A percentile compares a stretch with the other conserved stretches of the same genome.
These are phyloP conservation scores for Tulasnella sp. DNA, from an alignment of 768 basidiomycete species.

Conservation along the genomic window DNA sequence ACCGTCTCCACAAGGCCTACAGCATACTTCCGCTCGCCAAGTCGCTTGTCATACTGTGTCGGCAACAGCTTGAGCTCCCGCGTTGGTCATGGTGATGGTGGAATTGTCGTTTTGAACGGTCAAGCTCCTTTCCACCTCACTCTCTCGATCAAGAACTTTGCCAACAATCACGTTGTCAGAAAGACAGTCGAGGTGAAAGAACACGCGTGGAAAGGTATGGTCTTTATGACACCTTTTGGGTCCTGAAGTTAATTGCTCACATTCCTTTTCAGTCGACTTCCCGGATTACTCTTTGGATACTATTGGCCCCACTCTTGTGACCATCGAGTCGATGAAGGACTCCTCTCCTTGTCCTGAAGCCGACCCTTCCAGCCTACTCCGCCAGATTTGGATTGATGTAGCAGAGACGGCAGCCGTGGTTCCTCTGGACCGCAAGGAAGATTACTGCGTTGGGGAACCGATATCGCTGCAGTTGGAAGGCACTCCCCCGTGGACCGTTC, in stretches of 20 bases:
- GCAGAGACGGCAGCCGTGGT: conserved; percentile 92
- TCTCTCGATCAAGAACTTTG: conserved; percentile 68
- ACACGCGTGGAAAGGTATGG: conserved; percentile 49
- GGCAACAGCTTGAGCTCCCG: conserved; percentile 55
- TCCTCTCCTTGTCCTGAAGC: conserved; percentile 74
- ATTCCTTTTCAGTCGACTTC: conserved; percentile 39
- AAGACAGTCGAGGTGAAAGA: conserved; percentile 45
- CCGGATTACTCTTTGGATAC: conserved; percentile 63
- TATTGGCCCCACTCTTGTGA: conserved; percentile 72
- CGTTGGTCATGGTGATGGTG: conserved; percentile 48
- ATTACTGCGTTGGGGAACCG: conserved; percentile 86
- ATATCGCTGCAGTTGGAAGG: conserved; percentile 92
- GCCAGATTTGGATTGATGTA: conserved; percentile 81
- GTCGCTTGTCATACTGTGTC: conserved; percentile 65
- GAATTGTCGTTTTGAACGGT: conserved; percentile 64
- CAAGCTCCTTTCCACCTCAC: conserved; percentile 77
- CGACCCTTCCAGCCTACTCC: conserved; percentile 49
- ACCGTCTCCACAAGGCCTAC: conserved; percentile 74
- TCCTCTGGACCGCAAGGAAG: conserved; percentile 65
- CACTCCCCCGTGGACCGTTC: conserved; percentile 84
- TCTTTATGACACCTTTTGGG: background rate
- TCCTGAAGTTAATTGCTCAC: background rate
- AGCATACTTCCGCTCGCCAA: conserved; percentile 62
- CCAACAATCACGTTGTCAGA: conserved; percentile 54
- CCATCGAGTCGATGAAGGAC: conserved; percentile 71